A percentile compares a stretch with the other conserved stretches of the same genome.
phyloP scores from a whole-genome alignment of 192 early-diverging fungal genomes.

The Backusella liffmaniae region DNA sequence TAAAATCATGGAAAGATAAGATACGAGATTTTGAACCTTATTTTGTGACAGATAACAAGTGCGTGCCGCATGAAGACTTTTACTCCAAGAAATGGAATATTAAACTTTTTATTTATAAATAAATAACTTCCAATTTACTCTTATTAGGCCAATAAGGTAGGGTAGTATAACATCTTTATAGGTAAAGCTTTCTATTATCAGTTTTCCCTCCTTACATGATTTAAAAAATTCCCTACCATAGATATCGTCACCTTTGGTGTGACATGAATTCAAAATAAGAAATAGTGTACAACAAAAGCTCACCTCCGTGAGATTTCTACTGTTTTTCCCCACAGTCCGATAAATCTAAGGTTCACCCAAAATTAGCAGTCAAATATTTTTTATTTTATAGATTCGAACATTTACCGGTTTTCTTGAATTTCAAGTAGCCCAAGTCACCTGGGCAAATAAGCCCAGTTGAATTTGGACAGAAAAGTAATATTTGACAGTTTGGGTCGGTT shows the following conservation, averaged over 20 bases:
- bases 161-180: neutral
- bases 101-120: neutral
- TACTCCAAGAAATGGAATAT: neutral
- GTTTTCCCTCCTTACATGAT: neutral
- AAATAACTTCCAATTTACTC: neutral
- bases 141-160: neutral
- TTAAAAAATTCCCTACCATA: neutral
- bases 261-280: slow-evolving; percentile 5
- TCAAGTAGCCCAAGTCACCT: no score
- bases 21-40: slow-evolving; percentile 12
- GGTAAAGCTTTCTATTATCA: neutral
- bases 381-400: no score
- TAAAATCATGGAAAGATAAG: slow-evolving; percentile 7
- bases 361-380: no score
- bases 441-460: no score
- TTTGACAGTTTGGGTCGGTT: no score
- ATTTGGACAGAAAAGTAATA: no score
- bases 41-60: slow-evolving; percentile 14
- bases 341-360: no score
- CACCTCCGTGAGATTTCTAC: neutral
- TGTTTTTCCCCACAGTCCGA: neutral
- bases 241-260: neutral
- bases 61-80: neutral
- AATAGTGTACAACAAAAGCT: neutral
- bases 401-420: no score